phyloP scores from a whole-genome alignment of 2,329 filamentous ascomycete genomes.

The Xylaria sp. region DNA sequence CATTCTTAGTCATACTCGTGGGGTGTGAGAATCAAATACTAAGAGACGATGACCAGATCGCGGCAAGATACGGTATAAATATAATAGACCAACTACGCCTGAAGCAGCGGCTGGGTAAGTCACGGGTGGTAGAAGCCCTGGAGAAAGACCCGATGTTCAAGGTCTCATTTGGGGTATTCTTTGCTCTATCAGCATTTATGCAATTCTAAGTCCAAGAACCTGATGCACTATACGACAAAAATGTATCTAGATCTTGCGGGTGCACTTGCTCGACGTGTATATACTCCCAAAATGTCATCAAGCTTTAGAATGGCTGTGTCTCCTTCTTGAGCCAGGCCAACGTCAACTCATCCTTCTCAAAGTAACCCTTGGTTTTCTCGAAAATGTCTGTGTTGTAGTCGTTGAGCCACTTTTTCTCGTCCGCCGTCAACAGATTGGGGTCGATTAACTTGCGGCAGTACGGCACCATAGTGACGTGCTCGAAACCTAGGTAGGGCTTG shows the following conservation, averaged over 20 bases:
- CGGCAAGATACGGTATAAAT: constrained; percentile 50
- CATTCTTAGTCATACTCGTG: too few species aligned
- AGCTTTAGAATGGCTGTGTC: constrained; percentile 70
- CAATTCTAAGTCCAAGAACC: constrained; percentile 50
- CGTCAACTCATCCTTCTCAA: constrained; percentile 77
- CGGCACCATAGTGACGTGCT: constrained; percentile 97
- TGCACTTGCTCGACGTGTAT: constrained; percentile 20
- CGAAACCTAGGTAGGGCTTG: constrained; percentile 93
- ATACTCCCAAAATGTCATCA: constrained; percentile 9
- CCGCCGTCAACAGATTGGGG: constrained; percentile 71
- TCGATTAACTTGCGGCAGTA: constrained; percentile 93
- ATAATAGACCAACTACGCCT: constrained; percentile 47
- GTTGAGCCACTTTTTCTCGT: constrained; percentile 88
- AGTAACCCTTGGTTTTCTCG: constrained; percentile 81
- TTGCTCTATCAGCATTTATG: constrained; percentile 74
- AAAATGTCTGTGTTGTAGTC: constrained; percentile 83
- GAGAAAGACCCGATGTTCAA: constrained; percentile 72
- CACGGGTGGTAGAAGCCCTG: constrained; percentile 59
- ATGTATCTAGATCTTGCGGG: constrained; percentile 11
- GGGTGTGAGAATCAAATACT: constrained; percentile 16
- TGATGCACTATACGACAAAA: not conserved
- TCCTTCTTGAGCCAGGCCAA: constrained; percentile 87
- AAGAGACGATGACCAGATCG: constrained; percentile 41
- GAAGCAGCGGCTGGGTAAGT: constrained; percentile 50
- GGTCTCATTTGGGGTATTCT: constrained; percentile 76